phyloP scores from a whole-genome alignment of 78 protist genomes.

The Dictyostelium firmibasis region DNA sequence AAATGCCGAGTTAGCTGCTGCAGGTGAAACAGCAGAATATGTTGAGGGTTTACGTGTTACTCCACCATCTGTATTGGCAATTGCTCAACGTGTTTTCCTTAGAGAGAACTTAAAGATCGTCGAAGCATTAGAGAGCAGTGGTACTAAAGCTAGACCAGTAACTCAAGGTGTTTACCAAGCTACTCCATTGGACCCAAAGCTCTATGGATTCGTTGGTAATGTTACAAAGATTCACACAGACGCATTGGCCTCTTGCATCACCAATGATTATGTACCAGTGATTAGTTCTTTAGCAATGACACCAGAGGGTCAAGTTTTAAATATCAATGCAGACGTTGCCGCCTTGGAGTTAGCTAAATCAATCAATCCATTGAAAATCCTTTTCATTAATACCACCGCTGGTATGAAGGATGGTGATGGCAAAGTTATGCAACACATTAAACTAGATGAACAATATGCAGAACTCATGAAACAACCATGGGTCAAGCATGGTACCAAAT shows the following conservation, averaged over 20 bases:
- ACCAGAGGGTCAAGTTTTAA: slow-evolving; percentile 67
- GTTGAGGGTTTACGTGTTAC: slow-evolving; percentile 87
- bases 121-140: slow-evolving; percentile 46
- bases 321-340: slow-evolving; percentile 85
- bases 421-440: slow-evolving; percentile 61
- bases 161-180: slow-evolving; percentile 69
- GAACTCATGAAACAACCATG: slow-evolving; percentile 81
- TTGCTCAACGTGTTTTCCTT: slow-evolving; percentile 74
- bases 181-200: slow-evolving; percentile 37
- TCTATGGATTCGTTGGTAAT: slow-evolving; percentile 82
- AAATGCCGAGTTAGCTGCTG: slow-evolving; percentile 58
- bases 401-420: slow-evolving; percentile 79
- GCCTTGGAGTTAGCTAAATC: slow-evolving; percentile 82
- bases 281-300: slow-evolving; percentile 62
- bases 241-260: slow-evolving; percentile 10
- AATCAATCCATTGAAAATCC: slow-evolving; percentile 71
- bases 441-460: slow-evolving; percentile 70
- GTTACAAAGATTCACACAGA: slow-evolving; percentile 64
- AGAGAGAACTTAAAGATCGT: slow-evolving; percentile 80
- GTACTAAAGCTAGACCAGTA: slow-evolving; percentile 60
- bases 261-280: slow-evolving; percentile 63
- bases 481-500: slow-evolving; percentile 85
- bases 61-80: slow-evolving; percentile 66
- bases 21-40: slow-evolving; percentile 75
- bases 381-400: slow-evolving; percentile 77